These are phyloP conservation scores for Macrophomina tecta DNA, from an alignment of 2,329 filamentous ascomycete genomes.

Conservation along the genomic window DNA sequence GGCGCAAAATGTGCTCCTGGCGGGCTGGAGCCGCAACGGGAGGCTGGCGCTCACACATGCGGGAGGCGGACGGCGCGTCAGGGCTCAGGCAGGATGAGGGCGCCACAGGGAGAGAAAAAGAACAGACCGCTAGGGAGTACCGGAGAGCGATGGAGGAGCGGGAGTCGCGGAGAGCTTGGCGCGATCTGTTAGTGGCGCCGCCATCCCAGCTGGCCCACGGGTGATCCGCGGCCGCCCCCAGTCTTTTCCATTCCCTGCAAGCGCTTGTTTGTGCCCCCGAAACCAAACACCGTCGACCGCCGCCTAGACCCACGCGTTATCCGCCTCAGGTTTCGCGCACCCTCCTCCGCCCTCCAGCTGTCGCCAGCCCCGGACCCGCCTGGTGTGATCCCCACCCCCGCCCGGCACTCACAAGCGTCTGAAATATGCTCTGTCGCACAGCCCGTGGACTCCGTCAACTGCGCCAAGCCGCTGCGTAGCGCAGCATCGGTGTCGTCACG, in stretches of 20 bases:
- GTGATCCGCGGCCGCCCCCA: constrained; percentile 13
- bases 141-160: constrained; percentile 22
- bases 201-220: constrained; percentile 24
- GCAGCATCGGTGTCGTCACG: constrained; percentile 4
- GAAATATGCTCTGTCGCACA: not conserved
- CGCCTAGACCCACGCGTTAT: not conserved
- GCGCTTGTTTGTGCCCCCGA: constrained; percentile 17
- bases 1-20: not conserved
- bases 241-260: not conserved
- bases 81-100: not conserved
- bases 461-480: not conserved
- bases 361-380: not conserved
- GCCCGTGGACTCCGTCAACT: constrained; percentile 2
- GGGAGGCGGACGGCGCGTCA: constrained; percentile 6
- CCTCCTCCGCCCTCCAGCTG: not conserved
- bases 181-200: constrained; percentile 25
- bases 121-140: constrained; percentile 2
- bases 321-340: not conserved
- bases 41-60: not conserved
- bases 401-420: not conserved
- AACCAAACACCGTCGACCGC: constrained; percentile 16
- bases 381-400: not conserved
- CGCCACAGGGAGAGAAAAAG: not conserved
- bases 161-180: constrained; percentile 24
- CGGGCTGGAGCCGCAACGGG: not conserved